Base-by-base conservation (phyloP, 768 basidiomycete genomes). In the Suillus plorans region DNA sequence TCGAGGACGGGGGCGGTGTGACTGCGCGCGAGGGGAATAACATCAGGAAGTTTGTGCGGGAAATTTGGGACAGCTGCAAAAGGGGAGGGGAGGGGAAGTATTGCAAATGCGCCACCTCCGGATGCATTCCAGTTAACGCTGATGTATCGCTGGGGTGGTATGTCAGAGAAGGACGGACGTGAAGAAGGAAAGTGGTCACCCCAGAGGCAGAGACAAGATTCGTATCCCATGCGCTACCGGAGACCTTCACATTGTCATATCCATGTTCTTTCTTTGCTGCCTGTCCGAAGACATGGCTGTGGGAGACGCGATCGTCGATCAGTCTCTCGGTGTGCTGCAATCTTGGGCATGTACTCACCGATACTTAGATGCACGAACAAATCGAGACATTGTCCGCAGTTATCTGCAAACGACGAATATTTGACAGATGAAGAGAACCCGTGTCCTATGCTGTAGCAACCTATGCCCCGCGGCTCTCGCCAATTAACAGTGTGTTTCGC, bases 61-160 rank as follows among this genome's bases (percentile, higher is more conserved):
- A 96, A 79, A 55, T 69, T 78, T 4, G 81, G 79, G 59, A 82
- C 80, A 0, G 81, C 76, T 53, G 78, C 78, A 80, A 86, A 92
- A 9, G 87, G 90, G 10, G 88, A 89, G 7, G 92, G 91, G 22
- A 95, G 81, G 0, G 97, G 97, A 5, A 97, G 81, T 73, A 99
- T 89, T n/a, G 89, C 91, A 73, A 99, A 98, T 5, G 97, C 96
- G 62, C 94, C 94, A 25, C 94, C 94, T 22, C 94, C 94, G 0
- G 92, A 93, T 16, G 91, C 84, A 74, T 94, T 93, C 94, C 95
- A 98, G 84, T 98, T 99, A 60, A 98, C 80, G 64, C 92, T 91
- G 72, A 99, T 80, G 78, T 96, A 99, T 80, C 86, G 84, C 86
- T 91, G 68, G 62, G 68, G 67, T 69, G 63, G 13, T 36, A 8